These are phyloP conservation scores for Neckera pumila DNA, from an alignment of 225 moss, liverwort and hornwort genomes.

Conservation along the genomic window DNA sequence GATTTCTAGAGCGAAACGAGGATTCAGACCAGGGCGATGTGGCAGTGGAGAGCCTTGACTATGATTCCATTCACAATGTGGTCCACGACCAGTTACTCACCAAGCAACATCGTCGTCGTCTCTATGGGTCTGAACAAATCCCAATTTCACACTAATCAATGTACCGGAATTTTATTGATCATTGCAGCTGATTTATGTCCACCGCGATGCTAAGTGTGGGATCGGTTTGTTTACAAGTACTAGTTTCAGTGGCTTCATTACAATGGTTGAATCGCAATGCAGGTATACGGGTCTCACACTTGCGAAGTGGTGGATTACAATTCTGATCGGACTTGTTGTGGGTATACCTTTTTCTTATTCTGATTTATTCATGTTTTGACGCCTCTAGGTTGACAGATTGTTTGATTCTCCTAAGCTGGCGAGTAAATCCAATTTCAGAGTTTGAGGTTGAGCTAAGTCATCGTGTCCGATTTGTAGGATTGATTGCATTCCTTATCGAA, in stretches of 20 bases:
- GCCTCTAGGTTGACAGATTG: background rate
- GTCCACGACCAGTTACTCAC: slow-evolving; percentile 12
- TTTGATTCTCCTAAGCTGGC: background rate
- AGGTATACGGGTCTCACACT: slow-evolving; percentile 68
- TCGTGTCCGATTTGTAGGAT: slow-evolving; percentile 2
- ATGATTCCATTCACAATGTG: slow-evolving; percentile 49
- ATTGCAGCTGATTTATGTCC: background rate
- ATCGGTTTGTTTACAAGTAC: background rate
- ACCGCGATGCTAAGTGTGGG: background rate
- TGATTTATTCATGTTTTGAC: background rate
- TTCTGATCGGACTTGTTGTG: slow-evolving; percentile 49
- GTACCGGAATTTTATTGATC: background rate
- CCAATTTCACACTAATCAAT: background rate
- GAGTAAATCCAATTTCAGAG: background rate
- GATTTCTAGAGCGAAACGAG: background rate
- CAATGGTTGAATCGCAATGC: background rate
- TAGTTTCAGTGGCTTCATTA: background rate
- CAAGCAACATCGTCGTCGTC: background rate
- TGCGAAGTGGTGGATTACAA: slow-evolving; percentile 62
- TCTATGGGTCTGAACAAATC: slow-evolving; percentile 35
- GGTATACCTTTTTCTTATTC: slow-evolving; percentile 7
- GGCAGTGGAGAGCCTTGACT: slow-evolving; percentile 67
- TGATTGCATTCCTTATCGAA: slow-evolving; percentile 31
- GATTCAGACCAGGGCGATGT: slow-evolving; percentile 28
- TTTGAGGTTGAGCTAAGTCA: background rate